Percentiles rank a stretch among this genome's conserved stretches.
These are phyloP conservation scores for Trametes villosa DNA, from an alignment of 768 basidiomycete genomes.

Conservation along the genomic window DNA sequence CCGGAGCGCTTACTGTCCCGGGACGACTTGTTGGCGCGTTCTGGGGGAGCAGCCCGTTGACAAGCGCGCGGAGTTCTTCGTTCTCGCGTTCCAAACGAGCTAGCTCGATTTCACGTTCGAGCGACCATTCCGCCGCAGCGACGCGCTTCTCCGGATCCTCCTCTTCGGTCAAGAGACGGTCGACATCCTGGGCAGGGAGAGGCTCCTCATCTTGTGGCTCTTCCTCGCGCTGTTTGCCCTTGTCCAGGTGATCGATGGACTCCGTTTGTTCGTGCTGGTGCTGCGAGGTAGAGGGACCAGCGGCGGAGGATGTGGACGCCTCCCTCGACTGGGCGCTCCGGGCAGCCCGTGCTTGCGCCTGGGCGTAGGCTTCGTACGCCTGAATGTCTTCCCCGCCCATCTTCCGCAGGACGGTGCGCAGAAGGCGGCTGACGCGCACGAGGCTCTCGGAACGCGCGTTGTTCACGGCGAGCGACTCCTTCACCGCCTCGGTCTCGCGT, in stretches of 20 bases:
- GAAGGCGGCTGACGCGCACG: constrained; percentile 65
- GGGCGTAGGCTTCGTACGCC: constrained; percentile 22
- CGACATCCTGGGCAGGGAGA: not conserved
- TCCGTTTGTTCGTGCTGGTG: not conserved
- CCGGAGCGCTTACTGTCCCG: not conserved
- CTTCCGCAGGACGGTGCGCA: constrained; percentile 72
- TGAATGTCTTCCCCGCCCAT: constrained; percentile 65
- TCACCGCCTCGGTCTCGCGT: constrained; percentile 69
- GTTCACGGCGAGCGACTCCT: constrained; percentile 59
- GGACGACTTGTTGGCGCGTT: not conserved
- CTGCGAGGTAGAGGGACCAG: not conserved
- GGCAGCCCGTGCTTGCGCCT: not conserved
- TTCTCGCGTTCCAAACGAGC: constrained; percentile 89
- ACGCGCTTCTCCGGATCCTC: constrained; percentile 37
- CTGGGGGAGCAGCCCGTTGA: constrained; percentile 34
- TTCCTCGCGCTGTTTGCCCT: constrained; percentile 14
- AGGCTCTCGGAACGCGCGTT: constrained; percentile 72
- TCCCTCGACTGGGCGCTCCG: constrained; percentile 8
- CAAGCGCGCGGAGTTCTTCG: constrained; percentile 71
- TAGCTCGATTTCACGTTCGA: constrained; percentile 92
- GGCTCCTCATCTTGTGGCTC: constrained; percentile 6
- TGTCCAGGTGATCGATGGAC: not conserved
- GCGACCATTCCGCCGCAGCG: constrained; percentile 65
- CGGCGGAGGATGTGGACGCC: constrained; percentile 3
- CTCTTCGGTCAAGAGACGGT: constrained; percentile 26